Evolutionary conservation across 75 land plant genomes (phyloP).

Genomic region (Sequoia sempervirens): DNA sequence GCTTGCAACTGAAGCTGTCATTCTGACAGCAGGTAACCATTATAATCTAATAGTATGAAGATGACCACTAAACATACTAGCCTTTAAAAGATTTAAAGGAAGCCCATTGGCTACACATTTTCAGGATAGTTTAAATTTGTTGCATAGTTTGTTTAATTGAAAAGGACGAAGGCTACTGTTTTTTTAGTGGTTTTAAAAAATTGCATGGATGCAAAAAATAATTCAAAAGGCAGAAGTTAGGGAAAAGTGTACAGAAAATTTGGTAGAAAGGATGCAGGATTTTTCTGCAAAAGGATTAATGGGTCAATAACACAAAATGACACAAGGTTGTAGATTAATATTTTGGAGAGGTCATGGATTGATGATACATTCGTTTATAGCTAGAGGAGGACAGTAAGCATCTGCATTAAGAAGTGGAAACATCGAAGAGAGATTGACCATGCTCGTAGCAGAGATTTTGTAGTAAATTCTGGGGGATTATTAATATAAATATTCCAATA

Average conservation of each 20-base stretch:
- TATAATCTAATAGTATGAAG: not conserved
- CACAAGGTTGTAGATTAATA: not conserved
- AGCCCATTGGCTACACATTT: not conserved
- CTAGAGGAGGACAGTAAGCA: not conserved
- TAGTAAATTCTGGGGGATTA: not conserved
- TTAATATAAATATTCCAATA: not conserved
- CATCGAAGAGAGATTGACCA: not conserved
- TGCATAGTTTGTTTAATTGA: not conserved
- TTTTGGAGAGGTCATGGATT: not conserved
- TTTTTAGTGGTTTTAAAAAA: not conserved
- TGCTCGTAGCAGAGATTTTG: no score
- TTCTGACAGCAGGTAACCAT: not conserved
- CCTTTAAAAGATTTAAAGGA: not conserved
- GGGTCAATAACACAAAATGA: not conserved
- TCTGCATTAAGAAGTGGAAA: not conserved
- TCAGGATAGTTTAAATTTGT: not conserved
- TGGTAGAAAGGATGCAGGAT: not conserved
- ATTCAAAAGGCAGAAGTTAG: not conserved
- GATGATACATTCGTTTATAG: not conserved
- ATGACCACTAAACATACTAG: not conserved
- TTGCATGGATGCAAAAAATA: not conserved
- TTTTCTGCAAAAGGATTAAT: not conserved
- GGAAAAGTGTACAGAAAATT: not conserved
- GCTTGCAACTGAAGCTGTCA: not conserved
- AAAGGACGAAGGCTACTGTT: not conserved